Conservation (phyloP, 2,329 filamentous ascomycete genomes). For the Colletotrichum limetticola region DNA sequence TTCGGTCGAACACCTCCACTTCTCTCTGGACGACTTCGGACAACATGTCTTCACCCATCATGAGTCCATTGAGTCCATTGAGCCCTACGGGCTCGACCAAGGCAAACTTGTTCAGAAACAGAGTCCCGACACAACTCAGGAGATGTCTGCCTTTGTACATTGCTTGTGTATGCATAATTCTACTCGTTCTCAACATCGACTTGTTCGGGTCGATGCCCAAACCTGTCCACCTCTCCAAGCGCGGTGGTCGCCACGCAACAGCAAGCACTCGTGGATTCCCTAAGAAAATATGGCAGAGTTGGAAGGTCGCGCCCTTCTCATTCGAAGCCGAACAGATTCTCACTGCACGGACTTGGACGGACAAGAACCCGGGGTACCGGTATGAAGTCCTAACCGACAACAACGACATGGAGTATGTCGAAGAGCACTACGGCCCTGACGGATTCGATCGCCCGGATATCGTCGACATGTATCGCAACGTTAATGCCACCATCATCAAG, state of each 20-base stretch:
- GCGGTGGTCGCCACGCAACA: conserved; percentile 13
- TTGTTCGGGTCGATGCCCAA: conserved; percentile 45
- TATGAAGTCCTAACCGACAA: conserved; percentile 77
- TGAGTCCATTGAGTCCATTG: conserved; percentile 24
- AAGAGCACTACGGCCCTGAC: conserved; percentile 72
- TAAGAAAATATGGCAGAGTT: conserved; percentile 81
- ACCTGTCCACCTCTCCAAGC: conserved; percentile 37
- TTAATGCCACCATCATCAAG: conserved; percentile 73
- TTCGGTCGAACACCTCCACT: background rate
- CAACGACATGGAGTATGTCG: conserved; percentile 75
- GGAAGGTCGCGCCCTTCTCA: conserved; percentile 75
- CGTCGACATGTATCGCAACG: conserved; percentile 67
- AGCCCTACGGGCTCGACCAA: conserved; percentile 21
- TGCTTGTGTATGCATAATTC: conserved; percentile 53
- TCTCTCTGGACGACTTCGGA: background rate
- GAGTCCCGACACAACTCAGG: conserved; percentile 59
- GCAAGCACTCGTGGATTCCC: conserved; percentile 58
- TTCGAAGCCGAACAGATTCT: conserved; percentile 73
- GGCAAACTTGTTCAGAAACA: conserved; percentile 42
- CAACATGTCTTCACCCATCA: conserved; percentile 26
- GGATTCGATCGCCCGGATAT: conserved; percentile 76
- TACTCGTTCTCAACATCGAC: conserved; percentile 59
- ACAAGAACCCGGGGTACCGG: conserved; percentile 73
- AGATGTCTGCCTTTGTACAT: conserved; percentile 59
- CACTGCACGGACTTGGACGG: conserved; percentile 71